Evolutionary conservation across 129 eudicot genomes (phyloP), one percentile per base, ranked within the genome.

Genomic region (Solidago caesia): DNA sequence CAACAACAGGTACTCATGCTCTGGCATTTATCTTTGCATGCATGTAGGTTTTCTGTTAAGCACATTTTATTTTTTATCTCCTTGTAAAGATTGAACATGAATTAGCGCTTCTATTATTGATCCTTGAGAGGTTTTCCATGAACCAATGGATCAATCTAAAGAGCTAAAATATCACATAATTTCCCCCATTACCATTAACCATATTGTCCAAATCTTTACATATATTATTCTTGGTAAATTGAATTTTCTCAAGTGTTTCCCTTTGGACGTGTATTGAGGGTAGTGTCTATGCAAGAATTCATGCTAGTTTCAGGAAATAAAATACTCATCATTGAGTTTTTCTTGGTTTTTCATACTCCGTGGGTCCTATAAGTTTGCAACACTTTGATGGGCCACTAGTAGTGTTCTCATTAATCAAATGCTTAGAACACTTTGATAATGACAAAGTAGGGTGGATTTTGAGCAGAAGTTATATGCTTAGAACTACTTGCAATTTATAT

Each of bases 1-100:
- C 89, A 90, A 64, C 97, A 93, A 64, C 97, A 90, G 92, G 98
- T 92, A 81, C 41, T 71, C 8, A 7, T 21, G 21, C 29, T 6
- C 21, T 16, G 29, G 4, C 71, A 68, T 46, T 44, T 33, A 33
- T 16, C 58, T 29, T 46, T 70, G 83, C 55, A 8, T 71, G 52
- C 41, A 8, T 72, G 60, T 56, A 29, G 76, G 26, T 76, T 53
- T 26, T 8, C 27, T 57, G n/a, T 56, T 68, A 46, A 29, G 7
- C 4, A 4, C 49, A 5, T 44, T 44, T 25, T 1, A 27, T 68
- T 57, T 12, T 67, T 43, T 58, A 60, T 41, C 44, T 25, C 15
- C 13, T n/a, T 27, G 73, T 73, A 74, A 64, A 68, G 64, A 39
- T 55, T 51, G 39, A 61, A 59, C 75, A 41, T 53, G 71, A 55